A percentile compares a stretch with the other conserved stretches of the same genome.
Evolutionary conservation across 2,329 filamentous ascomycete species (phyloP).

Genomic region (Aaosphaeria pasadenensis): DNA sequence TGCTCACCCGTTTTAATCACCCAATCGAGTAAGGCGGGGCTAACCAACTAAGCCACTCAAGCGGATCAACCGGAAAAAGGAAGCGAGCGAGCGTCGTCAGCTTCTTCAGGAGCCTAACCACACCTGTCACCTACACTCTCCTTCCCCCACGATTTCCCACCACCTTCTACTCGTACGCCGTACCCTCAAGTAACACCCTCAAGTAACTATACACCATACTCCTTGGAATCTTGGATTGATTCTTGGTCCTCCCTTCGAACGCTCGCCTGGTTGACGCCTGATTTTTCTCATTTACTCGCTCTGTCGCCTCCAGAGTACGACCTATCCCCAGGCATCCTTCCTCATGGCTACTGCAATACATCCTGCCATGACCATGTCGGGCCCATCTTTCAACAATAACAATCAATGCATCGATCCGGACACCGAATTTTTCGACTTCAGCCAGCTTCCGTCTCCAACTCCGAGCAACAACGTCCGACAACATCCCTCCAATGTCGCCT

Average conservation of each 20-base stretch:
- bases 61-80: constrained; percentile 28
- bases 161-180: constrained; percentile 8
- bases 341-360: constrained; percentile 36
- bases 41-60: constrained; percentile 23
- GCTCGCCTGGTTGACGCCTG: constrained; percentile 18
- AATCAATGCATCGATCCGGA: constrained; percentile 41
- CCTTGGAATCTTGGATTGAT: too few relatives aligned
- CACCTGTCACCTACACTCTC: constrained; percentile 8
- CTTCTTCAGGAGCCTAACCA: constrained; percentile 31
- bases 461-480: constrained; percentile 50
- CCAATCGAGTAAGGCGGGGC: constrained; percentile 2
- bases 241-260: not conserved
- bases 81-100: constrained; percentile 37
- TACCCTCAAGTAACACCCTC: constrained; percentile 9
- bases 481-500: constrained; percentile 48
- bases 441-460: constrained; percentile 59
- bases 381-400: constrained; percentile 31
- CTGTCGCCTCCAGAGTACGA: not conserved
- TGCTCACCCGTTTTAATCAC: not conserved
- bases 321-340: constrained; percentile 4
- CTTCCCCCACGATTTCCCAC: constrained; percentile 1
- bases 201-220: not conserved
- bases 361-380: constrained; percentile 33
- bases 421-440: constrained; percentile 53
- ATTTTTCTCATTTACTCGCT: constrained; percentile 13